A percentile compares a stretch with the other conserved stretches of the same genome.
Conservation (phyloP, 805 yeast species). For the Candida krabiensis region DNA sequence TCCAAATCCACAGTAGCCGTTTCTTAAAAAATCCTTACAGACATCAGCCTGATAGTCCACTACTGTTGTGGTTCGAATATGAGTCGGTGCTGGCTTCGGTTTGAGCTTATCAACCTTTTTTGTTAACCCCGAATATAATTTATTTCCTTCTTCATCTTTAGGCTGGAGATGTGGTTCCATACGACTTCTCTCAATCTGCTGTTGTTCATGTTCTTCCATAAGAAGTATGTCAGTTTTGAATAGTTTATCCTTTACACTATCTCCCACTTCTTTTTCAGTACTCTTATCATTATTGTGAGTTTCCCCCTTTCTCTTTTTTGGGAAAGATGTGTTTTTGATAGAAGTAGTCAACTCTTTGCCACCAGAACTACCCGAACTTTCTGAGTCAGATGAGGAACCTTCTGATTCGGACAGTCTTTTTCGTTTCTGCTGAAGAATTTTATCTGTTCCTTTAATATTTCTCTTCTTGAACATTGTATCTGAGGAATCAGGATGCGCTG, state of each 20-base stretch:
- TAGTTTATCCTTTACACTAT: constrained; percentile 2
- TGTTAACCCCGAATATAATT: constrained; percentile 29
- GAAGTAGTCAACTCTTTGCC: too few species aligned
- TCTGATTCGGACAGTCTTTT: background rate
- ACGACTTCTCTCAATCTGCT: constrained; percentile 2
- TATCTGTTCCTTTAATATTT: constrained; percentile 15
- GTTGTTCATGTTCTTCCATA: constrained; percentile 22
- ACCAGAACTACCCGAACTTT: too few species aligned
- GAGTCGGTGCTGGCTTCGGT: constrained; percentile 35
- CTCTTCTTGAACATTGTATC: constrained; percentile 42
- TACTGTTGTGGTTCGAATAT: constrained; percentile 63
- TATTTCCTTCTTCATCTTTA: constrained; percentile 22
- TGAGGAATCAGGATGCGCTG: too few species aligned
- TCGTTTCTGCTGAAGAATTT: constrained; percentile 8
- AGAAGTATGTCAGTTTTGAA: constrained; percentile 24
- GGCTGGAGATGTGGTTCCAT: constrained; percentile 8
- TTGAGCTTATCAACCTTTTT: constrained; percentile 12
- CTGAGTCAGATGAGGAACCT: too few species aligned
- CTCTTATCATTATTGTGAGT: too few species aligned
- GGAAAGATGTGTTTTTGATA: too few species aligned
- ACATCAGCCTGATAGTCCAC: constrained; percentile 91
- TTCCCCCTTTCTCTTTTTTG: too few species aligned
- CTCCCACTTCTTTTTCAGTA: too few species aligned
- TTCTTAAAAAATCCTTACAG: constrained; percentile 86
- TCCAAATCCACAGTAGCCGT: constrained; percentile 97